phyloP scores from a whole-genome alignment of 73 alveolate genomes.

The Paramecium octaurelia region DNA sequence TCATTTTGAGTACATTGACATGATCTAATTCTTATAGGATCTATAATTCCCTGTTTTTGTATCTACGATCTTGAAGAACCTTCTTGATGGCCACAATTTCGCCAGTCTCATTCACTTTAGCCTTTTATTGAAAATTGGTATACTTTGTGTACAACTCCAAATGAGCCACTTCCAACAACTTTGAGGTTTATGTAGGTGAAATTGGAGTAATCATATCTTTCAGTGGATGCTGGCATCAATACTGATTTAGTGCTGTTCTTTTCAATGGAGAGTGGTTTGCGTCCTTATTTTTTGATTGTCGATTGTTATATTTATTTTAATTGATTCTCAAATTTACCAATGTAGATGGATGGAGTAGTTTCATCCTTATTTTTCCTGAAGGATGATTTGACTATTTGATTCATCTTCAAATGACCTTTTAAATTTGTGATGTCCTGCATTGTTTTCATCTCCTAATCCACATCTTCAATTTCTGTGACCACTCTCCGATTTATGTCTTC shows the following conservation, averaged over 20 bases:
- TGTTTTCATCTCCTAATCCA: not conserved
- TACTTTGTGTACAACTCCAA: conserved; percentile 65
- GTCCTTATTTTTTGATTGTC: not conserved
- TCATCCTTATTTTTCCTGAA: not conserved
- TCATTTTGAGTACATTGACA: conserved; percentile 66
- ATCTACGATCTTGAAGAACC: conserved; percentile 74
- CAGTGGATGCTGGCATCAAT: not conserved
- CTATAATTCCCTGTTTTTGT: conserved; percentile 74
- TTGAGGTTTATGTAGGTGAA: not conserved
- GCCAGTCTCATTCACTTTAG: conserved; percentile 65
- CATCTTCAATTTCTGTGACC: not conserved
- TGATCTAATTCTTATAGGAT: conserved; percentile 74
- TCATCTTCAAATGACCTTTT: not conserved
- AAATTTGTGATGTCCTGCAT: not conserved
- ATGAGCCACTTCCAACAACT: conserved; percentile 59
- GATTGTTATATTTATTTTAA: not conserved
- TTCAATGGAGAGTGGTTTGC: not conserved
- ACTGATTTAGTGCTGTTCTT: not conserved
- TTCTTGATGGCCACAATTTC: conserved; percentile 82
- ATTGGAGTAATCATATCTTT: not conserved
- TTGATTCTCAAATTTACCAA: not conserved
- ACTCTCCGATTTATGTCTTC: conserved; percentile 4
- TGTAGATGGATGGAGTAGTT: not conserved
- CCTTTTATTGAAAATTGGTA: not conserved
- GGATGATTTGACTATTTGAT: not conserved